Evolutionary conservation across 306 rosid genomes (phyloP), one percentile per base, ranked within the genome.

Genomic region (Vicia faba): DNA sequence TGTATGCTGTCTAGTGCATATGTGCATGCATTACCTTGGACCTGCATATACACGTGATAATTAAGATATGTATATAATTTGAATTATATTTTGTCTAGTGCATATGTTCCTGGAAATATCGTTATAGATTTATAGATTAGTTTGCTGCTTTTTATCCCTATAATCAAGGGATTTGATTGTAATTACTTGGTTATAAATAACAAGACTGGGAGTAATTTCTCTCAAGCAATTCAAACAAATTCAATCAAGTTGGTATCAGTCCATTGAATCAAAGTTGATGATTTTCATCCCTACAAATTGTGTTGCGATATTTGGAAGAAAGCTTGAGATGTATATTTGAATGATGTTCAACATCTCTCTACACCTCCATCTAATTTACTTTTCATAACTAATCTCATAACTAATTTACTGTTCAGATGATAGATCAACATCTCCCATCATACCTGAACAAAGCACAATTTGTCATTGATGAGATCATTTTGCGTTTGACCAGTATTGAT

Each of bases 1-100:
- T 8, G 64, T 40, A 23, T 25, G 62, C 29, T 9, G 38, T 63
- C 51, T 54, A 41, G 58, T 20, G 62, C 35, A 62, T 5, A 35
- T 9, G 59, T 7, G 54, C 73, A 25, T 13, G 31, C 43, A 20
- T 33, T 15, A 25, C 36, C 26, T 56, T 3, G 13, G 16, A 51
- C 43, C 33, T 38, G n/a, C 23, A 46, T 19, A 31, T 14, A 45
- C 26, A 3, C 58, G 36, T 48, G 25, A 19, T 12, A 13, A 12
- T 43, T 43, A 5, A 43, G 15, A 43, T 11, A 41, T 43, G 48
- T 43, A 43, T 43, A 5, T 13, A 16, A 43, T 43, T 43, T 43
- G 49, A 43, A 43, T 1, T 43, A n/a, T 43, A 43, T 13, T 23
- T n/a, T n/a, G 25, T 23, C 25, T 23, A 23, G 25, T 23, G 25